Evolutionary conservation across 2,329 filamentous ascomycete genomes (phyloP), one percentile per base, ranked within the genome.

Genomic region (Beauveria sp.): DNA sequence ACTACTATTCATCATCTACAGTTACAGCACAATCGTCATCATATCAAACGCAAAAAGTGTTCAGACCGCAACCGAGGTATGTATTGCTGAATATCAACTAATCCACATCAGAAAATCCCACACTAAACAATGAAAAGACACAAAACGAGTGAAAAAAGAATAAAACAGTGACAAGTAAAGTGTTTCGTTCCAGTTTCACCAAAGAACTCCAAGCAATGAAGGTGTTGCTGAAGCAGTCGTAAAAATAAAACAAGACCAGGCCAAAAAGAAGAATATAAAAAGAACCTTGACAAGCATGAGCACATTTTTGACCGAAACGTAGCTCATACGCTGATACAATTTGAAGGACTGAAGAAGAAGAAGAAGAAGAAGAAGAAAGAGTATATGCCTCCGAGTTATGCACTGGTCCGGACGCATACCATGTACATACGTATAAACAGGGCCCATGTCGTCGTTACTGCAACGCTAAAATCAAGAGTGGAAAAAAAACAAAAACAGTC

Each of bases 91-190:
- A 52, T 51, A 52, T 60, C 57, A 60, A 60, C 48, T 60, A 52
- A 34, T 56, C 34, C 48, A 60, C 34, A 63, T 62, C 31, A 49
- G 45, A 28, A 45, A 28, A 59, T 50, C 31, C 55, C 45, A 42
- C 63, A 64, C 60, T 40, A 69, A 59, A 63, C 61, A 59, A 62
- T n/a, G 67, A 66, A 56, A 65, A 63, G 58, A 63, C 60, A 66
- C 65, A 42, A 64, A 54, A 66, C 68, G 64, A 59, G 64, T 65
- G 60, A 65, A 65, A 62, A 64, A 66, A 63, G 42, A 52, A 61
- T 31, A 49, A 7, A 40, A 58, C 31, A 49, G 22, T 24, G 31
- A 28, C 34, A 50, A 40, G 12, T n/a, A 26, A 42, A 49, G 3
- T 14, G 24, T 62, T 57, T 61, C 62, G 40, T 64, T 60, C 46